These are phyloP conservation scores for Colletotrichum higginsianum DNA, from an alignment of 2,329 filamentous ascomycete species.

Conservation along the genomic window DNA sequence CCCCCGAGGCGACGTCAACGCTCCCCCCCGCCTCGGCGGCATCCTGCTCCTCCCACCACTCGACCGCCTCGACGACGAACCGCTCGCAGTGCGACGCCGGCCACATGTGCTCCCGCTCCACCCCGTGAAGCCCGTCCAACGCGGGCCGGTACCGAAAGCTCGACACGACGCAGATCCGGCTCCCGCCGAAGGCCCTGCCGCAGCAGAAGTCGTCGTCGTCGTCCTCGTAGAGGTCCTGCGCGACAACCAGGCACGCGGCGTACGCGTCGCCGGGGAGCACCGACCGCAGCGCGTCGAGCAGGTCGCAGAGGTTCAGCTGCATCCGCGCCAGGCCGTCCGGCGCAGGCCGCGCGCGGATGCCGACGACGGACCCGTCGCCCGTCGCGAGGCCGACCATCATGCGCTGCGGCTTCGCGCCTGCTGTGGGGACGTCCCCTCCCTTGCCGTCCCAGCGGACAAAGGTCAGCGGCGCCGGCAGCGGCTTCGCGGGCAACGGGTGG, in stretches of 20 bases:
- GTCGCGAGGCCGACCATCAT: constrained; percentile 60
- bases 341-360: constrained; percentile 66
- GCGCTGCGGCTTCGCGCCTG: constrained; percentile 19
- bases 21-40: constrained; percentile 56
- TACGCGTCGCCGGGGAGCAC: constrained; percentile 72
- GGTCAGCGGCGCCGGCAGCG: constrained; percentile 54
- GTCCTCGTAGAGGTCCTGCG: constrained; percentile 77
- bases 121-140: constrained; percentile 56
- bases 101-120: constrained; percentile 71
- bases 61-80: constrained; percentile 61
- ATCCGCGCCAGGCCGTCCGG: constrained; percentile 62
- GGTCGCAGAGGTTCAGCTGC: constrained; percentile 73
- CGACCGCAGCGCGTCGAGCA: constrained; percentile 69
- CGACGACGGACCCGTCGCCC: constrained; percentile 54
- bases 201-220: constrained; percentile 78
- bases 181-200: constrained; percentile 76
- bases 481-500: constrained; percentile 65
- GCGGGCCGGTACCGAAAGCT: constrained; percentile 73
- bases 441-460: constrained; percentile 66
- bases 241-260: constrained; percentile 68
- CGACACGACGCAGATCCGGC: constrained; percentile 73
- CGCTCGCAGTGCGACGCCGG: constrained; percentile 72
- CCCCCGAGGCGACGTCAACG: not conserved
- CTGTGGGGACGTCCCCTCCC: constrained; percentile 34
- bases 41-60: constrained; percentile 51